Percentiles rank a stretch among this genome's conserved stretches.
These are phyloP conservation scores for Colletotrichum cereale DNA, from an alignment of 2,329 filamentous ascomycete species.

Conservation along the genomic window DNA sequence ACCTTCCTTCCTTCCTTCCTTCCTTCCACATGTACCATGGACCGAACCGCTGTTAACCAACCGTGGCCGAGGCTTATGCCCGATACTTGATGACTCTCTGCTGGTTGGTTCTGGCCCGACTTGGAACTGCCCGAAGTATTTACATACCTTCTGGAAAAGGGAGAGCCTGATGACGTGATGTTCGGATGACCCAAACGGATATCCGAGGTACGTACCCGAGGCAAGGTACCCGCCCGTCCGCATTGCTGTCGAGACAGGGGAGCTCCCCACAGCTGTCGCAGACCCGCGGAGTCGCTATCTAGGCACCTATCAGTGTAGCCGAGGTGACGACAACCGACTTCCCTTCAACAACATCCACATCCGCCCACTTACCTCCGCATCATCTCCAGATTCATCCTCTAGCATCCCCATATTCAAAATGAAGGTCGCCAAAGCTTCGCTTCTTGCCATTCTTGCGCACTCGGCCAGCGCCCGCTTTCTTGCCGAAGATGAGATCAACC, in stretches of 20 bases:
- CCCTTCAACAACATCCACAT: slow-evolving; percentile 24
- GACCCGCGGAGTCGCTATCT: background rate
- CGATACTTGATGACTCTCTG: background rate
- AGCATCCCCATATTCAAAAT: slow-evolving; percentile 50
- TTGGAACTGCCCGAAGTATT: background rate
- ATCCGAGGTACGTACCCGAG: slow-evolving; percentile 17
- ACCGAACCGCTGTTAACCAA: background rate
- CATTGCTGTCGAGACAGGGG: slow-evolving; percentile 19
- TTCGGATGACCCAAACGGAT: slow-evolving; percentile 8
- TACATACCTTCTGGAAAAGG: background rate
- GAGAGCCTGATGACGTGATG: slow-evolving; percentile 14
- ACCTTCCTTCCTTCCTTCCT: too few species aligned
- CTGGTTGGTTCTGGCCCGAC: background rate
- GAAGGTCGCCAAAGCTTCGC: slow-evolving; percentile 66
- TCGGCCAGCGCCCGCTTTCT: slow-evolving; percentile 68
- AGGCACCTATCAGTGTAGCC: slow-evolving; percentile 16
- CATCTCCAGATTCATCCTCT: slow-evolving; percentile 9
- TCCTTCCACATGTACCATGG: background rate
- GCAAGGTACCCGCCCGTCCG: slow-evolving; percentile 9
- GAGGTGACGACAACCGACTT: slow-evolving; percentile 15
- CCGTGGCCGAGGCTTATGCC: background rate
- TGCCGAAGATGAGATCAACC: slow-evolving; percentile 63
- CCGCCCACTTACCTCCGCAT: slow-evolving; percentile 23
- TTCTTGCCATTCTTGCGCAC: slow-evolving; percentile 68
- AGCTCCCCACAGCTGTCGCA: slow-evolving; percentile 18